Evolutionary conservation across 179 eudicot genomes (phyloP).

Genomic region (Beta lomatogona): DNA sequence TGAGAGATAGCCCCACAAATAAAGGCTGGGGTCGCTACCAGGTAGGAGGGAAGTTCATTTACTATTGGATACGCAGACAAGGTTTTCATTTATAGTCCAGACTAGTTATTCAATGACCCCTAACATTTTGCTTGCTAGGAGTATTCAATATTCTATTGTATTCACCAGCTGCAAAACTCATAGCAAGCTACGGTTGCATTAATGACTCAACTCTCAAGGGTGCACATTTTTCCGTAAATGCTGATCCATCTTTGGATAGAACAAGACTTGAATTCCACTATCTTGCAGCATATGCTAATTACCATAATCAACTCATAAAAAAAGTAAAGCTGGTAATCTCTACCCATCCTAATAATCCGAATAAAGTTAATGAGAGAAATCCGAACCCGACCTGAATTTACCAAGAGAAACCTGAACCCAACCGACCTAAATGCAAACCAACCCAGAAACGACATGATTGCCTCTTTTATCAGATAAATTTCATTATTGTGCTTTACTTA

Average conservation of each 20-base stretch:
- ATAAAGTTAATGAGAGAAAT: too few species aligned
- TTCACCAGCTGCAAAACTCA: slow-evolving; percentile 21
- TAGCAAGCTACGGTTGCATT: slow-evolving; percentile 22
- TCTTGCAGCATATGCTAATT: neutral
- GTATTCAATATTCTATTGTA: slow-evolving; percentile 1
- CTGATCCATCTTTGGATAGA: slow-evolving; percentile 8
- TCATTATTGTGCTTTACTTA: too few species aligned
- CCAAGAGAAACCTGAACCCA: too few species aligned
- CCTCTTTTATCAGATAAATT: too few species aligned
- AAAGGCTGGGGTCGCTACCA: slow-evolving; percentile 26
- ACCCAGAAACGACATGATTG: too few species aligned
- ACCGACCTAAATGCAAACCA: too few species aligned
- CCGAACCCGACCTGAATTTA: too few species aligned
- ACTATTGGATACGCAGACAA: slow-evolving; percentile 30
- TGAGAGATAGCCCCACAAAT: slow-evolving; percentile 26
- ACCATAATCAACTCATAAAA: neutral
- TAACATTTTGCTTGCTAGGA: slow-evolving; percentile 17
- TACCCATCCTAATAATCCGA: too few species aligned
- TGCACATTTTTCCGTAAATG: slow-evolving; percentile 13
- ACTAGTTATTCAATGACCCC: slow-evolving; percentile 31
- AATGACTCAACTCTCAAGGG: slow-evolving; percentile 15
- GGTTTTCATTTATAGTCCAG: slow-evolving; percentile 30
- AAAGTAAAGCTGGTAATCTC: too few species aligned
- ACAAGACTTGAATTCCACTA: neutral
- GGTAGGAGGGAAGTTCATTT: slow-evolving; percentile 41